A percentile compares a stretch with the other conserved stretches of the same genome.
Evolutionary conservation across 192 early-diverging fungal species (phyloP).

Genomic region (Phlyctochytrium planicorne): DNA sequence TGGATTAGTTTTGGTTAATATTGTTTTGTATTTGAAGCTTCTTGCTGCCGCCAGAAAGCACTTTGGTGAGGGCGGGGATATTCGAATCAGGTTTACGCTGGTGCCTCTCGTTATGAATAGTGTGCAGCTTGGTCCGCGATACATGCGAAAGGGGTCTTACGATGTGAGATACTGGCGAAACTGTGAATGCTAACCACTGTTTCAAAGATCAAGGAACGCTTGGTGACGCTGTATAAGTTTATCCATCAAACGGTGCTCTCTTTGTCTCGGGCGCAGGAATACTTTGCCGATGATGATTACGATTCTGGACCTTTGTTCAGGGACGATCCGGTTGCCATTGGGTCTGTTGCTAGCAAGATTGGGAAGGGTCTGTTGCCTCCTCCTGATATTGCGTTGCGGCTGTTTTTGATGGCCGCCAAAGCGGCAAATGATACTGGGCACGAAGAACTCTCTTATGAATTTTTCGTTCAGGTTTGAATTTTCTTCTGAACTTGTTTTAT

Average conservation of each 20-base stretch:
- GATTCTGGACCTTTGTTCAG: constrained; percentile 36
- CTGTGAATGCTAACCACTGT: constrained; percentile 6
- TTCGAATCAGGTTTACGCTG: constrained; percentile 89
- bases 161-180: constrained; percentile 6
- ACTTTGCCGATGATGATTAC: constrained; percentile 39
- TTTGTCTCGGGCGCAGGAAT: constrained; percentile 54
- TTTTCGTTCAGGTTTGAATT: constrained; percentile 75
- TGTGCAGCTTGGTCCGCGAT: constrained; percentile 69
- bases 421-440: constrained; percentile 81
- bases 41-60: constrained; percentile 80
- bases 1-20: constrained; percentile 7
- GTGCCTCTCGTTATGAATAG: constrained; percentile 77
- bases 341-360: constrained; percentile 25
- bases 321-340: constrained; percentile 28
- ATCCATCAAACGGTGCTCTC: constrained; percentile 81
- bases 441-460: constrained; percentile 96
- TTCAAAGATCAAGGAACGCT: constrained; percentile 33
- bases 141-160: too few species aligned
- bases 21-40: constrained; percentile 52
- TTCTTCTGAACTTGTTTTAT: background rate
- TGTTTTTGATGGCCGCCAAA: constrained; percentile 85
- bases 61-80: constrained; percentile 84
- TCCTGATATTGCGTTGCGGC: constrained; percentile 65
- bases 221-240: constrained; percentile 78
- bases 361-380: constrained; percentile 39